Evolutionary conservation across 208 protist genomes (phyloP).

Genomic region (Tritrichomonas foetus): DNA sequence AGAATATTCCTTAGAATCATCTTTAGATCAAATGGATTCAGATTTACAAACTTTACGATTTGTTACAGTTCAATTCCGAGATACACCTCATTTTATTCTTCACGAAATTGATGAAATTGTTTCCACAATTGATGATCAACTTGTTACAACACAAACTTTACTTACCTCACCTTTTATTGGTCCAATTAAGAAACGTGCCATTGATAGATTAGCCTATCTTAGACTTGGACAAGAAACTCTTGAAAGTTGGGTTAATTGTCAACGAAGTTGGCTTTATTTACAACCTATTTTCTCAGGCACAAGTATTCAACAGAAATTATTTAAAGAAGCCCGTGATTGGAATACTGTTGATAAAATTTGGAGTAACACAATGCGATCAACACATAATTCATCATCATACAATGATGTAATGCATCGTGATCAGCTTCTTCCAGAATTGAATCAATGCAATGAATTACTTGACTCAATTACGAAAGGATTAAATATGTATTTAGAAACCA

Average conservation of each 20-base stretch:
- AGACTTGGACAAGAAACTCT: slow-evolving; percentile 56
- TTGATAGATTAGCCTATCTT: slow-evolving; percentile 56
- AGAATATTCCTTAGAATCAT: slow-evolving; percentile 86
- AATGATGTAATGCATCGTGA: not conserved
- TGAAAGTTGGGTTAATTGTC: slow-evolving; percentile 64
- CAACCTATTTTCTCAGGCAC: slow-evolving; percentile 12
- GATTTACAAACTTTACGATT: slow-evolving; percentile 49
- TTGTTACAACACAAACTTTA: slow-evolving; percentile 46
- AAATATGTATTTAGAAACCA: slow-evolving; percentile 65
- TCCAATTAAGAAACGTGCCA: slow-evolving; percentile 54
- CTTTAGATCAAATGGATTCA: slow-evolving; percentile 78
- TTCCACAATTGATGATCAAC: slow-evolving; percentile 44
- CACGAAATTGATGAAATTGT: slow-evolving; percentile 45
- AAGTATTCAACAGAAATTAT: not conserved
- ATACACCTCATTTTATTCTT: slow-evolving; percentile 55
- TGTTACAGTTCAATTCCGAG: not conserved
- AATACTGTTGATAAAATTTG: not conserved
- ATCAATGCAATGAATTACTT: slow-evolving; percentile 30
- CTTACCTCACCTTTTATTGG: slow-evolving; percentile 67
- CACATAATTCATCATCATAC: not conserved
- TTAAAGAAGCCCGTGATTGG: not conserved
- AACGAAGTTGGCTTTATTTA: slow-evolving; percentile 85
- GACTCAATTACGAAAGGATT: slow-evolving; percentile 38
- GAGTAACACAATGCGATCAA: not conserved
- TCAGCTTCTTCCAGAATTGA: not conserved